Conservation (phyloP, 2,329 filamentous ascomycete species). For the Calonectria ilicicola region DNA sequence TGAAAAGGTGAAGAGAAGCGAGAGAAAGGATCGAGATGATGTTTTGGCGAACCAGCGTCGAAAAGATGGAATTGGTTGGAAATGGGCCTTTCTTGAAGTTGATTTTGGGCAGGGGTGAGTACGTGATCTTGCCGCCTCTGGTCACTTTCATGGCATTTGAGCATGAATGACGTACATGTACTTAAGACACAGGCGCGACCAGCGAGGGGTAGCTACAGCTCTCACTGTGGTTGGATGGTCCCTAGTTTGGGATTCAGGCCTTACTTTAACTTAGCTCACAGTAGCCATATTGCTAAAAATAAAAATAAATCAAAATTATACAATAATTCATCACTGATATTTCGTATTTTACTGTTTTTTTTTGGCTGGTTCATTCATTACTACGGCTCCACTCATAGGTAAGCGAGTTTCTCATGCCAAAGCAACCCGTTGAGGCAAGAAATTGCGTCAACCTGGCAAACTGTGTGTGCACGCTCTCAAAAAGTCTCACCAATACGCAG, state of each 20-base stretch:
- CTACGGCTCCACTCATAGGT: too few species aligned
- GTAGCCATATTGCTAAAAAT: too few species aligned
- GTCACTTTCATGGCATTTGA: background rate
- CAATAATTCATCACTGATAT: too few species aligned
- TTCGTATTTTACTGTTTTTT: too few species aligned
- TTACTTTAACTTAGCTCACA: too few species aligned
- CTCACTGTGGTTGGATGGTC: too few species aligned
- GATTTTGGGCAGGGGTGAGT: background rate
- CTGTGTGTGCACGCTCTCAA: too few species aligned
- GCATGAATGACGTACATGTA: background rate
- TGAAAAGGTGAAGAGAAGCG: background rate
- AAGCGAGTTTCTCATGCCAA: too few species aligned
- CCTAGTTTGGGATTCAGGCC: background rate
- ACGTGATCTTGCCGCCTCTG: background rate
- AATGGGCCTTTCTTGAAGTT: background rate
- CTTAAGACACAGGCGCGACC: background rate
- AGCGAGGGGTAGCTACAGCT: background rate
- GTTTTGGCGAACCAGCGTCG: constrained; percentile 3
- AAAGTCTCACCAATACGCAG: background rate
- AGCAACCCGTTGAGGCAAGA: too few species aligned
- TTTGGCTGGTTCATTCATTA: too few species aligned
- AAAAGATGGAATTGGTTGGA: background rate
- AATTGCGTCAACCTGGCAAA: too few species aligned
- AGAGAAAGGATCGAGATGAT: background rate
- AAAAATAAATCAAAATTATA: too few species aligned